A percentile compares a stretch with the other conserved stretches of the same genome.
phyloP scores from a whole-genome alignment of 1,139 yeast species.

The Pichia sp. region DNA sequence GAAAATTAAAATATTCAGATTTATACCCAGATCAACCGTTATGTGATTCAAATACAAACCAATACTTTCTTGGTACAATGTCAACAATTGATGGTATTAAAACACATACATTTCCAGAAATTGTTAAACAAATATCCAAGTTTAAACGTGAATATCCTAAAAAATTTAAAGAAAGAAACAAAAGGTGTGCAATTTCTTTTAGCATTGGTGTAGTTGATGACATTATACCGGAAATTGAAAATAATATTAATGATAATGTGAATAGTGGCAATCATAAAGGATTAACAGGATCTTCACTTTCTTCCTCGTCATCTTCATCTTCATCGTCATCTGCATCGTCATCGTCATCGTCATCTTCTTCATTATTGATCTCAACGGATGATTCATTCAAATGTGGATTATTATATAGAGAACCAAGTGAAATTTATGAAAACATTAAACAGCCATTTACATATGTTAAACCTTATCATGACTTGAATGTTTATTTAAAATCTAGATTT shows the following conservation, averaged over 20 bases:
- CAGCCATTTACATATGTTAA: slow-evolving; percentile 84
- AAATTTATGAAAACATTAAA: slow-evolving; percentile 67
- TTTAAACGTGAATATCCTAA: slow-evolving; percentile 39
- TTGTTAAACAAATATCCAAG: slow-evolving; percentile 42
- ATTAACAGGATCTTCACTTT: no score
- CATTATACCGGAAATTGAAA: slow-evolving; percentile 10
- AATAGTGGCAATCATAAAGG: background rate
- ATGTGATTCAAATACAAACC: slow-evolving; percentile 50
- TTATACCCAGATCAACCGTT: slow-evolving; percentile 23
- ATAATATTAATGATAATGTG: background rate
- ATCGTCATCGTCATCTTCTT: background rate
- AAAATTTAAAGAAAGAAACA: slow-evolving; percentile 36
- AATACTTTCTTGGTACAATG: slow-evolving; percentile 50
- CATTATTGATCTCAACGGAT: background rate
- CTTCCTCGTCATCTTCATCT: background rate
- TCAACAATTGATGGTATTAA: slow-evolving; percentile 27
- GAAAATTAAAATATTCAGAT: slow-evolving; percentile 2
- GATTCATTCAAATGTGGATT: slow-evolving; percentile 26
- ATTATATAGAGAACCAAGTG: slow-evolving; percentile 62
- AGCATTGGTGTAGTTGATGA: slow-evolving; percentile 46
- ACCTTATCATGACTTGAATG: slow-evolving; percentile 78
- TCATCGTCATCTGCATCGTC: background rate
- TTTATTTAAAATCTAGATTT: slow-evolving; percentile 68
- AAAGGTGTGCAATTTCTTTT: slow-evolving; percentile 46
- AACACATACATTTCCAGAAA: slow-evolving; percentile 47